Conservation (phyloP, 495 filamentous ascomycete genomes). For the Penicillium odoratum region DNA sequence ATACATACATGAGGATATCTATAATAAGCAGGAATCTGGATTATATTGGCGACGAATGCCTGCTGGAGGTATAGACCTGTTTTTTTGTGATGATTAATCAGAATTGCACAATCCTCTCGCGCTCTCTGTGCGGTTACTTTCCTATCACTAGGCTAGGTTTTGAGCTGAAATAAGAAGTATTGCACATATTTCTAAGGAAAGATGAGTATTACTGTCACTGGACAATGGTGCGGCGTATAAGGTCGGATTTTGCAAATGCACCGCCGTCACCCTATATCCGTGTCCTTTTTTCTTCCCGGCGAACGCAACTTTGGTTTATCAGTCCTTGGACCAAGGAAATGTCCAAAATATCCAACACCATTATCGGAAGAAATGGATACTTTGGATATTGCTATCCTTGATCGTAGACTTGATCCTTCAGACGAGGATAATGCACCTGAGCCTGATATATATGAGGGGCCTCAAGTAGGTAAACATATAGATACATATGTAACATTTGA, state of each 20-base stretch:
- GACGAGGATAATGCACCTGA: background rate
- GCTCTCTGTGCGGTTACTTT: conserved; percentile 17
- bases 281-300: conserved; percentile 17
- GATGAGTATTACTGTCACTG: background rate
- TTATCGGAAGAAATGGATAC: conserved; percentile 25
- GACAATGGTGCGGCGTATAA: background rate
- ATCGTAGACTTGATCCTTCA: conserved; percentile 8
- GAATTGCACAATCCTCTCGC: conserved; percentile 20
- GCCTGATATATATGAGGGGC: background rate
- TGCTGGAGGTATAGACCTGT: conserved; percentile 18
- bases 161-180: conserved; percentile 24
- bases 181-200: conserved; percentile 19
- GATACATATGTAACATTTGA: too few relatives aligned
- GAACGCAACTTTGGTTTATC: conserved; percentile 24
- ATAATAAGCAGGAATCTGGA: conserved; percentile 14
- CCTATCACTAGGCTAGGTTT: conserved; percentile 11
- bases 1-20: conserved; percentile 14
- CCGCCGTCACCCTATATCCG: background rate
- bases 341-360: conserved; percentile 26
- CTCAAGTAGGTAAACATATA: too few relatives aligned
- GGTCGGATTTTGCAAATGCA: background rate
- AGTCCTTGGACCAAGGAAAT: conserved; percentile 32
- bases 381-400: conserved; percentile 13
- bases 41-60: conserved; percentile 15
- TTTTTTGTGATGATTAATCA: conserved; percentile 23